A percentile compares a stretch with the other conserved stretches of the same genome.
Evolutionary conservation across 192 early-diverging fungal species (phyloP).

Genomic region (Backusella morwellensis): DNA sequence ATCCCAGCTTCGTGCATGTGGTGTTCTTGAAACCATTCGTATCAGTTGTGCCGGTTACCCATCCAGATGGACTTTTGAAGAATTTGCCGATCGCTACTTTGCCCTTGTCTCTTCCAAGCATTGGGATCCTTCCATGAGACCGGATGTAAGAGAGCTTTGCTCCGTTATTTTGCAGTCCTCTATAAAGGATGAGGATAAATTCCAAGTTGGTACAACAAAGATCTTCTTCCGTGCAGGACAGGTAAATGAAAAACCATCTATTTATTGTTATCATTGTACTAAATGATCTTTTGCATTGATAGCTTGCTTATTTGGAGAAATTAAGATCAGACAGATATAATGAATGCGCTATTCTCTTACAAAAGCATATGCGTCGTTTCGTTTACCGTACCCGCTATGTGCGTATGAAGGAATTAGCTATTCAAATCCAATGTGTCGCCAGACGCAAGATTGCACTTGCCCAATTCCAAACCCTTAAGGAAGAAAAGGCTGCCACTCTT

Average conservation of each 20-base stretch:
- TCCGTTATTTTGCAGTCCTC: slow-evolving; percentile 56
- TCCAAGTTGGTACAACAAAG: slow-evolving; percentile 92
- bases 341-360: slow-evolving; percentile 79
- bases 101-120: slow-evolving; percentile 53
- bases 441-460: slow-evolving; percentile 63
- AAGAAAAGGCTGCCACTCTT: slow-evolving; percentile 64
- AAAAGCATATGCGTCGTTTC: slow-evolving; percentile 80
- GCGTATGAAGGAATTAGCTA: slow-evolving; percentile 53
- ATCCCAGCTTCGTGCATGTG: slow-evolving; percentile 93
- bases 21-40: slow-evolving; percentile 98
- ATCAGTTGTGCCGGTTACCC: slow-evolving; percentile 99
- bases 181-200: slow-evolving; percentile 84
- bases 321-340: slow-evolving; percentile 81
- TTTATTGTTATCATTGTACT: not conserved
- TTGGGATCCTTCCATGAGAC: slow-evolving; percentile 41
- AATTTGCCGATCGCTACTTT: slow-evolving; percentile 88
- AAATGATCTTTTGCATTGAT: not conserved
- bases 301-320: slow-evolving; percentile 84
- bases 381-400: slow-evolving; percentile 63
- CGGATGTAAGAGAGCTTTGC: slow-evolving; percentile 59
- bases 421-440: slow-evolving; percentile 63
- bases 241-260: slow-evolving; percentile 24
- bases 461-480: slow-evolving; percentile 51
- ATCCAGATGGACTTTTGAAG: slow-evolving; percentile 79
- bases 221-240: slow-evolving; percentile 99